A percentile compares a stretch with the other conserved stretches of the same genome.
Evolutionary conservation across 352 stramenopile genomes (phyloP).

Genomic region (Phytophthora nicotianae): DNA sequence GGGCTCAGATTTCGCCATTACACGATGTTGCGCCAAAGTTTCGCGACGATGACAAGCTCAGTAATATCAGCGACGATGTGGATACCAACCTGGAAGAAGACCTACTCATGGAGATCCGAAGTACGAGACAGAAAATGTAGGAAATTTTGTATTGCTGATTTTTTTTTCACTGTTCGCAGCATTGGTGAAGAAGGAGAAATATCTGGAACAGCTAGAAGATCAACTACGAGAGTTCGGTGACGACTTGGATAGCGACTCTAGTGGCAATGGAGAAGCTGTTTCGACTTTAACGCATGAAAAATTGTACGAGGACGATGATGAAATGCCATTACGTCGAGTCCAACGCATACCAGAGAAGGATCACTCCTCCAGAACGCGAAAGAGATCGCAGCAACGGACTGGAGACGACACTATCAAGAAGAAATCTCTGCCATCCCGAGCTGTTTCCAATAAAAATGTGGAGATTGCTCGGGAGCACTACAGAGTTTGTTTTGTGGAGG

Average conservation of each 20-base stretch:
- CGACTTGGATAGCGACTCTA: not conserved
- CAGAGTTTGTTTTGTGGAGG: conserved; percentile 35
- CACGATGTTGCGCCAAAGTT: conserved; percentile 11
- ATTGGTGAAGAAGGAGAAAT: conserved; percentile 40
- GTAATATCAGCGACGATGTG: conserved; percentile 4
- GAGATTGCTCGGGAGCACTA: conserved; percentile 25
- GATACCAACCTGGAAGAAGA: conserved; percentile 21
- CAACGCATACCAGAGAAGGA: too few relatives aligned
- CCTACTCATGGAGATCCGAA: conserved; percentile 25
- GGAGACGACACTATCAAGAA: not conserved
- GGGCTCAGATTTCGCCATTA: conserved; percentile 6
- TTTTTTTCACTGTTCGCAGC: conserved; percentile 15
- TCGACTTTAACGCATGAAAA: too few relatives aligned
- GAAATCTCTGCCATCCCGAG: not conserved
- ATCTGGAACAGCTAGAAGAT: conserved; percentile 29
- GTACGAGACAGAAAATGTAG: conserved; percentile 5
- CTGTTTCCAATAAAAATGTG: not conserved
- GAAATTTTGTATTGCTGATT: not conserved
- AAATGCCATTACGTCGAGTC: not conserved
- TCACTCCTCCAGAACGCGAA: too few relatives aligned
- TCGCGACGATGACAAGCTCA: conserved; percentile 3
- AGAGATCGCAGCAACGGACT: not conserved
- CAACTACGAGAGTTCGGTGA: conserved; percentile 21
- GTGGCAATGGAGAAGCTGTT: conserved; percentile 4
- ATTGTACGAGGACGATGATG: not conserved